A percentile compares a stretch with the other conserved stretches of the same genome.
Evolutionary conservation across 2,329 filamentous ascomycete genomes (phyloP).

Genomic region (Penicillium freii): DNA sequence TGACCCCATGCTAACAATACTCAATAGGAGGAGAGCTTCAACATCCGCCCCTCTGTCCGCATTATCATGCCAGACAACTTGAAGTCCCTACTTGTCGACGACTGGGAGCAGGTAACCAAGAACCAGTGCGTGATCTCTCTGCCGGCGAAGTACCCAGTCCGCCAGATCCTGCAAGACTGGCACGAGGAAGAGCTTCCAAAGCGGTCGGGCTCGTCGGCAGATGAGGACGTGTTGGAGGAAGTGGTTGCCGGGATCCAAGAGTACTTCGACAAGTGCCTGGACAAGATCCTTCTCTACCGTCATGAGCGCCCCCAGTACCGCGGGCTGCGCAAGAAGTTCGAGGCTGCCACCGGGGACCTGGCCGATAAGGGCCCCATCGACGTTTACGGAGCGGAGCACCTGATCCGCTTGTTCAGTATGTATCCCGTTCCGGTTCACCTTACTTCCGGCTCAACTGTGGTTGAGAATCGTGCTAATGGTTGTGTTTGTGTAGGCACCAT

Average conservation of each 20-base stretch:
- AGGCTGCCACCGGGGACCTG: slow-evolving; percentile 59
- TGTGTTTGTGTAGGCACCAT: slow-evolving; percentile 65
- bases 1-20: slow-evolving; percentile 3
- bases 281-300: slow-evolving; percentile 86
- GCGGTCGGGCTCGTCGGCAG: slow-evolving; percentile 58
- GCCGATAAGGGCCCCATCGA: slow-evolving; percentile 72
- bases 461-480: slow-evolving; percentile 1
- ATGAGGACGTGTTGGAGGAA: slow-evolving; percentile 85
- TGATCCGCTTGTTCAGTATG: slow-evolving; percentile 83
- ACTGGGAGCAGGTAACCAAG: slow-evolving; percentile 99
- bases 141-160: slow-evolving; percentile 72
- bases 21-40: slow-evolving; percentile 80
- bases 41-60: slow-evolving; percentile 78
- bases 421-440: slow-evolving; percentile 8
- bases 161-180: slow-evolving; percentile 78
- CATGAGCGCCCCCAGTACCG: slow-evolving; percentile 90
- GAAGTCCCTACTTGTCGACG: slow-evolving; percentile 90
- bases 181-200: slow-evolving; percentile 66
- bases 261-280: slow-evolving; percentile 90
- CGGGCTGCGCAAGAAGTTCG: slow-evolving; percentile 70
- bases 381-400: slow-evolving; percentile 89
- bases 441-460: neutral
- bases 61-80: slow-evolving; percentile 83
- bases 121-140: slow-evolving; percentile 85
- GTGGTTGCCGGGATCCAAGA: slow-evolving; percentile 81